phyloP scores from a whole-genome alignment of 192 early-diverging fungal genomes.

The Cetraspora pellucida region DNA sequence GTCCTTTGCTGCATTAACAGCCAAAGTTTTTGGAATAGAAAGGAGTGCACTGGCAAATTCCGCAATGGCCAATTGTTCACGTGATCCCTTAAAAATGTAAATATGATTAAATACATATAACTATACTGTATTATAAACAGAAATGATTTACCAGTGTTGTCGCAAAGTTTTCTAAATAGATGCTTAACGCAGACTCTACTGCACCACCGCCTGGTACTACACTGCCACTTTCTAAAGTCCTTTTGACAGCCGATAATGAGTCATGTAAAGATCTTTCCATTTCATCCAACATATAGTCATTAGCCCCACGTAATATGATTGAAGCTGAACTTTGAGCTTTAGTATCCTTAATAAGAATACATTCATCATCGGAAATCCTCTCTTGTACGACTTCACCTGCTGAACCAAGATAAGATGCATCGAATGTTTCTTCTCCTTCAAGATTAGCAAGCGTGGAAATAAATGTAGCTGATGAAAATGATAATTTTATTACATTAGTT shows the following conservation, averaged over 20 bases:
- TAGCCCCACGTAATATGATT: slow-evolving; percentile 96
- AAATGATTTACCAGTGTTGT: slow-evolving; percentile 76
- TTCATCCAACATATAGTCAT: slow-evolving; percentile 99
- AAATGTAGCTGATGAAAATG: slow-evolving; percentile 68
- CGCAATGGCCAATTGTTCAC: slow-evolving; percentile 97
- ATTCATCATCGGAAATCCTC: slow-evolving; percentile 97
- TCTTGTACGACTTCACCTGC: slow-evolving; percentile 98
- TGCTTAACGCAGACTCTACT: slow-evolving; percentile 92
- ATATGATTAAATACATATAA: neutral
- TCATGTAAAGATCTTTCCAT: slow-evolving; percentile 99
- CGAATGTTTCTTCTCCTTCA: slow-evolving; percentile 98
- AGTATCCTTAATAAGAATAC: slow-evolving; percentile 93
- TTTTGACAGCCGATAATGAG: slow-evolving; percentile 92
- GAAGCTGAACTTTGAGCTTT: slow-evolving; percentile 86
- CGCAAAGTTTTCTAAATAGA: slow-evolving; percentile 99
- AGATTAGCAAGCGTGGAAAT: slow-evolving; percentile 95
- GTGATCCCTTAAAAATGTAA: slow-evolving; percentile 68
- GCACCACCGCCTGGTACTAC: slow-evolving; percentile 98
- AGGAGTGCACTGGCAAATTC: slow-evolving; percentile 96
- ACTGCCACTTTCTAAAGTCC: slow-evolving; percentile 91
- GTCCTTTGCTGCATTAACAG: slow-evolving; percentile 98
- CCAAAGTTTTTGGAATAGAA: slow-evolving; percentile 95
- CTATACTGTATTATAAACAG: neutral
- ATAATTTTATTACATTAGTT: neutral
- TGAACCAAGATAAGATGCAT: slow-evolving; percentile 81